Evolutionary conservation across 306 rosid genomes (phyloP), one percentile per base, ranked within the genome.

Genomic region (Purshia tridentata): DNA sequence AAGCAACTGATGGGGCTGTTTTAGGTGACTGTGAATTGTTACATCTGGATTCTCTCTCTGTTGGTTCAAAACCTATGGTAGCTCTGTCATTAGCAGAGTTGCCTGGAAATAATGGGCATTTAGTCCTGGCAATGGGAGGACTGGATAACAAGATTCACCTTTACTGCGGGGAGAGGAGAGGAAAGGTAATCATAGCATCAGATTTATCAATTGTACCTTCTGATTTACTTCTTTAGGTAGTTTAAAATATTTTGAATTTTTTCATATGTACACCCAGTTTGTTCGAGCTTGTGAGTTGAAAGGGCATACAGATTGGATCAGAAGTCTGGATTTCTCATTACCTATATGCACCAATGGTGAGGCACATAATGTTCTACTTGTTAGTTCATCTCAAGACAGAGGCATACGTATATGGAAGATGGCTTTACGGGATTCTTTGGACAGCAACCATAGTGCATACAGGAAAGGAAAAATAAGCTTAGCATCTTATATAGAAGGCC

Each of bases 261-360:
- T 78, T 52, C 74, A 40, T 35, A 9, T 54, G 72, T 80, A 60
- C 75, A 70, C 41, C 67, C 87, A 94, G 99, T 85, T 94, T 82
- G 80, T 83, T 49, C 92, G 19, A 77, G 90, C 91, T 8, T 94
- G 98, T 62, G 98, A 94, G 64, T 80, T 94, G 51, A 94, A 90
- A 86, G 98, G 97, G 40, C 99, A 94, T 78, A 83, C 96, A 37
- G 99, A 94, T 86, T 94, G 99, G 99, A 90, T 94, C 81, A 89
- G 99, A 67, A 84, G 99, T 82, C 72, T 95, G 87, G 99, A 95
- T 83, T 95, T 95, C 84, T 87, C 98, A 46, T 76, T 90, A 73
- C 98, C 99, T 53, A 39, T 81, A 19, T 73, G 82, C 68, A 69
- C 78, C 54, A 69, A 80, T 35, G 94, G 85, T 75, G 86, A 81